Evolutionary conservation across 768 basidiomycete species (phyloP).

Genomic region (Wakefieldia striispora): DNA sequence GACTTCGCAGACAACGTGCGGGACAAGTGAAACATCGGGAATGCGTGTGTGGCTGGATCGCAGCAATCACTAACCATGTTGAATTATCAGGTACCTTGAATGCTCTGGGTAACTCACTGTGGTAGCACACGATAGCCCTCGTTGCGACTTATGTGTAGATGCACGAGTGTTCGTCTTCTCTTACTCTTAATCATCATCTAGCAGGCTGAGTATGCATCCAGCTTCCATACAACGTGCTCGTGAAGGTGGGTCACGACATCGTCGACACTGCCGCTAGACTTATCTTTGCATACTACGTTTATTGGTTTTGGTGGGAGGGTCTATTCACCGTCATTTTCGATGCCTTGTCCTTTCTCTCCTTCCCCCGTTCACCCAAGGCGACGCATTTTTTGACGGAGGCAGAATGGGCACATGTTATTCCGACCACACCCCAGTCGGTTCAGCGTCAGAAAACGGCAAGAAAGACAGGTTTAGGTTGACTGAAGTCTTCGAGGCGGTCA

Average conservation of each 20-base stretch:
- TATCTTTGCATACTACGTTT: not conserved
- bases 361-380: conserved; percentile 43
- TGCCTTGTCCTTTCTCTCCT: conserved; percentile 44
- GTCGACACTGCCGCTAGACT: not conserved
- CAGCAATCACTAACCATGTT: conserved; percentile 44
- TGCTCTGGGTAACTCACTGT: not conserved
- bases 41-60: conserved; percentile 60
- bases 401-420: conserved; percentile 48
- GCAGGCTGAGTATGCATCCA: conserved; percentile 52
- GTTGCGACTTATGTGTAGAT: too few species aligned
- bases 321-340: conserved; percentile 62
- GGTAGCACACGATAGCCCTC: too few species aligned
- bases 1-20: not conserved
- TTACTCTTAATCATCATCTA: not conserved
- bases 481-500: conserved; percentile 49
- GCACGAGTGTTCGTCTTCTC: too few species aligned
- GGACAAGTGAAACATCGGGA: conserved; percentile 50
- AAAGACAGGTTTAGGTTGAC: conserved; percentile 54
- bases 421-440: conserved; percentile 8
- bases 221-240: conserved; percentile 56
- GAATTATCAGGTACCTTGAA: conserved; percentile 23
- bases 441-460: conserved; percentile 41
- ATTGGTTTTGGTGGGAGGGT: conserved; percentile 42
- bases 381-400: conserved; percentile 51
- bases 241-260: conserved; percentile 37